These are phyloP conservation scores for Boletellus dicymbophilus DNA, from an alignment of 1,284 basidiomycete genomes.

Conservation along the genomic window DNA sequence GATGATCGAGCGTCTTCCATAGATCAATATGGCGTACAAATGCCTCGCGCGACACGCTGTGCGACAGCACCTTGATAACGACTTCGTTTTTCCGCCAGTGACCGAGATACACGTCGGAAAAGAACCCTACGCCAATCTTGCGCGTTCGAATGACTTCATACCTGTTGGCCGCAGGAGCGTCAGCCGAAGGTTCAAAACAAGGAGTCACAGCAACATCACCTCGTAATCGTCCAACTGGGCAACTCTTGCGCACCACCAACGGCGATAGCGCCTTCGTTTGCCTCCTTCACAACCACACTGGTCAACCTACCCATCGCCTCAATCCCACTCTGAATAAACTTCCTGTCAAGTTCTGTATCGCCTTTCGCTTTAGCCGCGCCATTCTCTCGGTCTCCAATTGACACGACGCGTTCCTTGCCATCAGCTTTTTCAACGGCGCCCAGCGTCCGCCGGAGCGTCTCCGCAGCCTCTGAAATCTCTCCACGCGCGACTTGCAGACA, in stretches of 20 bases:
- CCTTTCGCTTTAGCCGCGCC: not conserved
- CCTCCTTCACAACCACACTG: slow-evolving; percentile 4
- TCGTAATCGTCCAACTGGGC: slow-evolving; percentile 76
- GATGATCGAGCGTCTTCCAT: slow-evolving; percentile 54
- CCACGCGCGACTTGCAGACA: slow-evolving; percentile 63
- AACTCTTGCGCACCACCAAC: slow-evolving; percentile 38
- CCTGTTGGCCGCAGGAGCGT: slow-evolving; percentile 26
- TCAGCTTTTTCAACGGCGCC: slow-evolving; percentile 20
- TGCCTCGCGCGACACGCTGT: slow-evolving; percentile 46
- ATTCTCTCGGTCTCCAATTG: not conserved
- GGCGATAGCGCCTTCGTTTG: slow-evolving; percentile 10
- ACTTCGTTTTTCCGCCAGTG: slow-evolving; percentile 62
- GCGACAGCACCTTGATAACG: slow-evolving; percentile 57
- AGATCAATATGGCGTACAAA: slow-evolving; percentile 53
- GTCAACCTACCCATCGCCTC: slow-evolving; percentile 50
- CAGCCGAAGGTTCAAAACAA: not conserved
- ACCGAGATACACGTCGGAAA: slow-evolving; percentile 70
- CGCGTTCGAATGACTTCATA: slow-evolving; percentile 66
- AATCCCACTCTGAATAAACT: slow-evolving; percentile 50
- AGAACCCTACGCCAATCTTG: slow-evolving; percentile 68
- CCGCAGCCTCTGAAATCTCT: slow-evolving; percentile 79
- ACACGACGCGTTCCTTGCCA: not conserved
- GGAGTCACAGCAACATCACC: slow-evolving; percentile 28
- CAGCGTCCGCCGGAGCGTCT: slow-evolving; percentile 71
- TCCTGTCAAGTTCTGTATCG: slow-evolving; percentile 36